A percentile compares a stretch with the other conserved stretches of the same genome.
Conservation (phyloP, 257 asterid genomes). For the Nicotiana tomentosiformis region DNA sequence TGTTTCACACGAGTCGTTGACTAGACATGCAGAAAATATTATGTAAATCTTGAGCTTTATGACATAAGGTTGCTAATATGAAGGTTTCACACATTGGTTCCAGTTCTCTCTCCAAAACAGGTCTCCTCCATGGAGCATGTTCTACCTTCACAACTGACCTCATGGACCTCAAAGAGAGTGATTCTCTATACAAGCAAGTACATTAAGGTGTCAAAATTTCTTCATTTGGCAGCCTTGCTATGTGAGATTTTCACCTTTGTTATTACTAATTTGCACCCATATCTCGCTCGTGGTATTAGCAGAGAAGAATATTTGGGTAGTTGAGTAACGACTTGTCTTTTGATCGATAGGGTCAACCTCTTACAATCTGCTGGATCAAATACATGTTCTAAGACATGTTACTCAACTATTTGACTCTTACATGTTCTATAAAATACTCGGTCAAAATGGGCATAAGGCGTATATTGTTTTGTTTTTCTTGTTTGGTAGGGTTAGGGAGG, state of each 20-base stretch:
- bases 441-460: no score
- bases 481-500: constrained; percentile 11
- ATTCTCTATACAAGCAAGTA: constrained; percentile 40
- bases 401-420: no score
- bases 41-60: neutral
- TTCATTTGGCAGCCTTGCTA: constrained; percentile 44
- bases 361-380: constrained; percentile 39
- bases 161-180: constrained; percentile 41
- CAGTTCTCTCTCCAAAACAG: constrained; percentile 74
- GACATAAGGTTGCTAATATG: neutral
- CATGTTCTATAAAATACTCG: no score
- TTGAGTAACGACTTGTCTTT: constrained; percentile 6
- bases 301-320: neutral
- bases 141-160: constrained; percentile 71
- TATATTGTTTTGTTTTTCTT: no score
- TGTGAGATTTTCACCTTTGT: constrained; percentile 45
- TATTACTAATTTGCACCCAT: neutral
- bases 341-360: constrained; percentile 53
- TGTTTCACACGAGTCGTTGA: neutral
- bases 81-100: constrained; percentile 19
- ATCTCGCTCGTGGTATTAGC: neutral
- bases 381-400: no score
- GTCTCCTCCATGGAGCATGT: constrained; percentile 76
- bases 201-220: constrained; percentile 64
- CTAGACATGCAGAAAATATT: neutral